Evolutionary conservation across 805 yeast species (phyloP).

Genomic region (Vanderwaltozyma polyspora): DNA sequence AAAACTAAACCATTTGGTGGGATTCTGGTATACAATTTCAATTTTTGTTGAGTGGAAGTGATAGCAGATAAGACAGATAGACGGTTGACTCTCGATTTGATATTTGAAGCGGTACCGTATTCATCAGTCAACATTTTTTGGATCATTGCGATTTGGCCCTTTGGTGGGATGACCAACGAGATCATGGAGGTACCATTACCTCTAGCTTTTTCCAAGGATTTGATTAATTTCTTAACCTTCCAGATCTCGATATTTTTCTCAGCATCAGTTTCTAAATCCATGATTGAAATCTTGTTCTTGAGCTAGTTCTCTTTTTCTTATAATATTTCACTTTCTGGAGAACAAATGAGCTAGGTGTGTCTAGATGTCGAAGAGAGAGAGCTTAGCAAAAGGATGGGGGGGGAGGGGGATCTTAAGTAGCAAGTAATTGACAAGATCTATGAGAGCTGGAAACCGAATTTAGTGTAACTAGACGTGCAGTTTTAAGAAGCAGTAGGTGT

Average conservation of each 20-base stretch:
- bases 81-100: conserved; percentile 95
- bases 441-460: no score
- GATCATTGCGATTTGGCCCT: conserved; percentile 78
- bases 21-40: conserved; percentile 77
- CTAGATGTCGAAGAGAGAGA: no score
- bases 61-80: conserved; percentile 91
- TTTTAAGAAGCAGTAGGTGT: no score
- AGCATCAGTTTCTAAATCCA: conserved; percentile 49
- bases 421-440: no score
- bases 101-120: conserved; percentile 97
- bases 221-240: conserved; percentile 94
- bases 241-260: conserved; percentile 97
- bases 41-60: conserved; percentile 94
- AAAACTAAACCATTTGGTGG: conserved; percentile 93
- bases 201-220: conserved; percentile 78
- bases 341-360: no score
- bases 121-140: conserved; percentile 94
- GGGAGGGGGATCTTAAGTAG: no score
- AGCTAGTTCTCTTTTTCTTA: no score
- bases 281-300: not conserved
- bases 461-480: no score
- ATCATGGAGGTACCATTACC: conserved; percentile 99
- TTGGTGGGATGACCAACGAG: conserved; percentile 90
- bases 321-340: no score
- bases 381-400: no score